phyloP scores from a whole-genome alignment of 2,329 filamentous ascomycete genomes.

The Cryphonectria naterciae region DNA sequence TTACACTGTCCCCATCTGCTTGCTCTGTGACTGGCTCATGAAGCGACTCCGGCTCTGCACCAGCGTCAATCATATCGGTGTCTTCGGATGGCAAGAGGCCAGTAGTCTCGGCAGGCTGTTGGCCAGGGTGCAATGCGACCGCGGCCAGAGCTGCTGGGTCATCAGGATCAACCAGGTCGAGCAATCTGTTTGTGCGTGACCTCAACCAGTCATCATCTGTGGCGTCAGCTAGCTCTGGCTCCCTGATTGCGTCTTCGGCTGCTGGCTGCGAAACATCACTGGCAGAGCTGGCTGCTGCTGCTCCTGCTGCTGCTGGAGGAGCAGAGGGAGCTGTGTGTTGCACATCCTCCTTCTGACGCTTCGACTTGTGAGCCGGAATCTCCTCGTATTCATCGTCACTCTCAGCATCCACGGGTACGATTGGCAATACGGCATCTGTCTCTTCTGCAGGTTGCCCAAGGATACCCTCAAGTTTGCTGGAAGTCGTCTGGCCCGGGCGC shows the following conservation, averaged over 20 bases:
- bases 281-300: constrained; percentile 24
- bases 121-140: constrained; percentile 32
- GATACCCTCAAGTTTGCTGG: constrained; percentile 63
- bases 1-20: constrained; percentile 45
- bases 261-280: constrained; percentile 8
- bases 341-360: constrained; percentile 41
- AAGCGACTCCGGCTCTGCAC: constrained; percentile 32
- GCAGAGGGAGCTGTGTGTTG: constrained; percentile 26
- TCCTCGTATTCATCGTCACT: constrained; percentile 79
- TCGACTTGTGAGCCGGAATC: constrained; percentile 58
- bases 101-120: constrained; percentile 28
- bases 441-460: constrained; percentile 34
- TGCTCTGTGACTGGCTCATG: constrained; percentile 29
- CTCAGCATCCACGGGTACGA: constrained; percentile 51
- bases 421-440: constrained; percentile 21
- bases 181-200: constrained; percentile 81
- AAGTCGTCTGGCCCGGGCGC: constrained; percentile 65
- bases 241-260: constrained; percentile 17
- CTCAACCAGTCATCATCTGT: constrained; percentile 92
- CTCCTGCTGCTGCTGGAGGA: constrained; percentile 4
- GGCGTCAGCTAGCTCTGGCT: constrained; percentile 42
- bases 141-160: constrained; percentile 44
- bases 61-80: constrained; percentile 25
- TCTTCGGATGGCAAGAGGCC: constrained; percentile 23
- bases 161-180: constrained; percentile 82